phyloP scores from a whole-genome alignment of 768 basidiomycete species.

The Mycena kentingensis region DNA sequence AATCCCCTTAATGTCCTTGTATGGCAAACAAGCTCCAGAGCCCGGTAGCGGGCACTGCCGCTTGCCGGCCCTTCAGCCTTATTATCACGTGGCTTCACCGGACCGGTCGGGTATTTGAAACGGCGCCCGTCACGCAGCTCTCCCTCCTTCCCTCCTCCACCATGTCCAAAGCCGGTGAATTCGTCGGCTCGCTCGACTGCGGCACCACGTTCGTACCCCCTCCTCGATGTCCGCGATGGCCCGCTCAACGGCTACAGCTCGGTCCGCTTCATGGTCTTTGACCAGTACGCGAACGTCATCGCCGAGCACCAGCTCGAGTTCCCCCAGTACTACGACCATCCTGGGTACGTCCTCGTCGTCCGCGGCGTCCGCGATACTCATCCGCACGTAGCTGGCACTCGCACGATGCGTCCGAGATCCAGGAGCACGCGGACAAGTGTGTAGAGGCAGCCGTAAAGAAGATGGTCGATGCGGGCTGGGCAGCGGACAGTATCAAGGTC shows the following conservation, averaged over 20 bases:
- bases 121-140: too few relatives aligned
- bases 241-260: constrained; percentile 51
- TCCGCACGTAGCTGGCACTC: constrained; percentile 80
- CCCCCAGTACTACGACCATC: constrained; percentile 88
- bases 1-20: too few relatives aligned
- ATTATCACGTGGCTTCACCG: too few relatives aligned
- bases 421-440: constrained; percentile 70
- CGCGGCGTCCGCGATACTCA: constrained; percentile 4
- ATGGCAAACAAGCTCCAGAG: too few relatives aligned
- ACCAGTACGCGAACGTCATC: constrained; percentile 83
- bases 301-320: constrained; percentile 92
- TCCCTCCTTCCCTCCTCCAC: constrained; percentile 28
- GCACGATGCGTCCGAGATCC: constrained; percentile 86
- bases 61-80: too few relatives aligned
- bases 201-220: constrained; percentile 79
- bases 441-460: constrained; percentile 70
- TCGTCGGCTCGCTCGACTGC: constrained; percentile 91
- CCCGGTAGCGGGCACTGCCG: too few relatives aligned
- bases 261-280: constrained; percentile 89
- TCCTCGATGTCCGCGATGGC: background rate
- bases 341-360: constrained; percentile 54
- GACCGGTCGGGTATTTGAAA: too few relatives aligned
- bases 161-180: constrained; percentile 66
- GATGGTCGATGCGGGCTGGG: constrained; percentile 77
- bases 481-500: constrained; percentile 80